Base-by-base conservation (phyloP, 306 rosid genomes). In the Myrica gale region DNA sequence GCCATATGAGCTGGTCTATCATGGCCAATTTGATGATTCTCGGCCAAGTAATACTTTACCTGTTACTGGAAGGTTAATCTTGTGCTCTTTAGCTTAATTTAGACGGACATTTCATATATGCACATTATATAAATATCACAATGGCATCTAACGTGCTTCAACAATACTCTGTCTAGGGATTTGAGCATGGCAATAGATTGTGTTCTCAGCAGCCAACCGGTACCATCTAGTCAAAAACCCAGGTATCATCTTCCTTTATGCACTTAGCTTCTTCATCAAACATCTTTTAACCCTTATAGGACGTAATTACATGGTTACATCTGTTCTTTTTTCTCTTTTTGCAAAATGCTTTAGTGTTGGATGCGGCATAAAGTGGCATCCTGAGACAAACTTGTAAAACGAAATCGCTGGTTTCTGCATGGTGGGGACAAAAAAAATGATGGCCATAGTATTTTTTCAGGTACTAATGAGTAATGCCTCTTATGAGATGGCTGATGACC, bases 301-400 rank as follows among this genome's bases (percentile, higher is more conserved):
- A 46, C 77, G 26, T 60, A 46, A 21, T 80, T 69, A 71, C 39
- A 23, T 37, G 57, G 75, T 79, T 63, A 83, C 52, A 61, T 32
- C 45, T 70, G 8, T 9, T 71, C n/a, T 82, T 51, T 62, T 82
- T 21, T 26, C n/a, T 55, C 51, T 32, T 12, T 54, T 71, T 81
- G 85, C 37, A 76, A n/a, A 76, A 32, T 32, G 37, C 37, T 32
- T 0, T 2, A 94, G 98, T 79, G 82, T 94, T 85, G 98, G 97
- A 89, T 94, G 98, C 86, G 85, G 97, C 84, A 94, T 92, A 85
- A 94, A 94, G 89, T 94, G 98, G 97, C 95, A 94, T 84, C 98
- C 95, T 1, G 82, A 79, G 85, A 80, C 71, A 77, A 74, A 76
- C 69, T 45, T 69, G 68, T 87, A 56, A 78, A 52, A 11, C 66